These are phyloP conservation scores for Tetrapyrgos nigripes DNA, from an alignment of 1,284 basidiomycete species.

Conservation along the genomic window DNA sequence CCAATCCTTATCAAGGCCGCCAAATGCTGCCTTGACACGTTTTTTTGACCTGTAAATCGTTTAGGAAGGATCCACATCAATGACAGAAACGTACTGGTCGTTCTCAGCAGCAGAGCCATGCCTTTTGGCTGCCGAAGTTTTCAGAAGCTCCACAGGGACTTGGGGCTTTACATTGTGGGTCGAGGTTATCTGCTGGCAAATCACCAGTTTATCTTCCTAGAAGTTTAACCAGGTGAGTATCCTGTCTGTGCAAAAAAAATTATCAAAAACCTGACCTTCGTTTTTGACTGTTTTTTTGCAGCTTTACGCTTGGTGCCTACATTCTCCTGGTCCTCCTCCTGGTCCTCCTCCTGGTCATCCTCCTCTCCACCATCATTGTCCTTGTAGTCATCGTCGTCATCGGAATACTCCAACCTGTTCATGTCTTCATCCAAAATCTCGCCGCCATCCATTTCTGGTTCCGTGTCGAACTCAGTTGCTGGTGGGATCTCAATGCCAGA, in stretches of 20 bases:
- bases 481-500: background rate
- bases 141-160: background rate
- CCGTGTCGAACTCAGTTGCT: background rate
- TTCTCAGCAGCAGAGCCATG: background rate
- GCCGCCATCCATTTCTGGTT: background rate
- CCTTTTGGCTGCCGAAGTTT: background rate
- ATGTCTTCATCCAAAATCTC: background rate
- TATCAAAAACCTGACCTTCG: background rate
- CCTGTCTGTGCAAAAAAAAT: background rate
- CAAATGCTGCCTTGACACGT: background rate
- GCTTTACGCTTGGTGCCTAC: background rate
- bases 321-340: background rate
- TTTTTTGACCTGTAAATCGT: background rate
- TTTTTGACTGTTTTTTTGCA: background rate
- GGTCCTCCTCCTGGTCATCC: background rate
- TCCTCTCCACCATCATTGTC: background rate
- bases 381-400: background rate
- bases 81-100: background rate
- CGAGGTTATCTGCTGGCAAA: background rate
- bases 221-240: background rate
- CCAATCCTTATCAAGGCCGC: background rate
- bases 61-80: background rate
- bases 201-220: background rate
- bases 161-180: background rate
- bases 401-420: background rate